These are phyloP conservation scores for Penicillium subrubescens DNA, from an alignment of 495 filamentous ascomycete species.

Conservation along the genomic window DNA sequence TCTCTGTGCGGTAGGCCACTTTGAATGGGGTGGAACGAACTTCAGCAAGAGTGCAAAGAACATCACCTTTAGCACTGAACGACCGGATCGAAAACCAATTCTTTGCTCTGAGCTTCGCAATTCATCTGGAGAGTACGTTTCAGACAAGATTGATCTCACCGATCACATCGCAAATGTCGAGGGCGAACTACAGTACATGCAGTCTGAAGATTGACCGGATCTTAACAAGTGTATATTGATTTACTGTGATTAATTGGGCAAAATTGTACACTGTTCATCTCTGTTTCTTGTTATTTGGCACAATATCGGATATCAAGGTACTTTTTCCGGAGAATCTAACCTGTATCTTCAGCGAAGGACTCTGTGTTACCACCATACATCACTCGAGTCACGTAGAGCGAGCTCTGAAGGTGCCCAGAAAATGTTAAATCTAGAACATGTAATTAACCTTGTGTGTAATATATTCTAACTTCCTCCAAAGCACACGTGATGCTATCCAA, in stretches of 20 bases:
- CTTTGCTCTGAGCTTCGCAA: conserved; percentile 17
- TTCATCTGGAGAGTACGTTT: conserved; percentile 5
- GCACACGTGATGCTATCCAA: not conserved
- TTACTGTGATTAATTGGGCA: not conserved
- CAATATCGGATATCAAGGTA: not conserved
- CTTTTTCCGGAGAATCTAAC: not conserved
- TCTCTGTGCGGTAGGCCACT: conserved; percentile 2
- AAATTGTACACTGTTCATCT: not conserved
- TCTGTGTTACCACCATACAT: not conserved
- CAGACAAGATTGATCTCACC: conserved; percentile 8
- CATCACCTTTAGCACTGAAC: conserved; percentile 6
- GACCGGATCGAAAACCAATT: conserved; percentile 13
- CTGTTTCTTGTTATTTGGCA: not conserved
- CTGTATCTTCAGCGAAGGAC: not conserved
- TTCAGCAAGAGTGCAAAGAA: conserved; percentile 19
- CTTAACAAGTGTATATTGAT: not conserved
- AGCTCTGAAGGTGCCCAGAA: not conserved
- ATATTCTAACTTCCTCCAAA: not conserved
- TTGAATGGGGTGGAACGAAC: conserved; percentile 14
- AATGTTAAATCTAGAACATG: not conserved
- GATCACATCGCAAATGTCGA: conserved; percentile 17
- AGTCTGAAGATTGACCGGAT: not conserved
- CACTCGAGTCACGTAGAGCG: not conserved
- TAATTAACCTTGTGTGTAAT: not conserved
- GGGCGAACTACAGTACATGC: conserved; percentile 10